Conservation (phyloP, 2,329 filamentous ascomycete species). For the Clarireedia paspali region DNA sequence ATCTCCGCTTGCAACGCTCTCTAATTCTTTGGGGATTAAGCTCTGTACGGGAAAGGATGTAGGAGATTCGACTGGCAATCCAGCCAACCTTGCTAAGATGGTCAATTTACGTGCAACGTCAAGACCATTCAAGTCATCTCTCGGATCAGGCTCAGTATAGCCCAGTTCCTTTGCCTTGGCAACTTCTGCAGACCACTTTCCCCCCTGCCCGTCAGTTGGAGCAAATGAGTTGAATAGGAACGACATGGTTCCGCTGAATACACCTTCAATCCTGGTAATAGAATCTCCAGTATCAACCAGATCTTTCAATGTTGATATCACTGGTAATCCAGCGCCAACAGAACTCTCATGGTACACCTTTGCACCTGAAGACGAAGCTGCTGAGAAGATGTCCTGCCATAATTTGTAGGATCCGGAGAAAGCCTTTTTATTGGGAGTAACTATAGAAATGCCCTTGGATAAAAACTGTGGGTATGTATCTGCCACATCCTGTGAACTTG, state of each 20-base stretch:
- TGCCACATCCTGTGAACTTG: slow-evolving; percentile 80
- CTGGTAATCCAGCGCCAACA: slow-evolving; percentile 85
- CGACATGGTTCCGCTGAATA: slow-evolving; percentile 96
- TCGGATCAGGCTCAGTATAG: slow-evolving; percentile 83
- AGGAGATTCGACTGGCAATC: slow-evolving; percentile 72
- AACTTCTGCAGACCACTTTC: slow-evolving; percentile 86
- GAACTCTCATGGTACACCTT: slow-evolving; percentile 94
- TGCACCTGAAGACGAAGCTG: slow-evolving; percentile 62
- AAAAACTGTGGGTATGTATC: slow-evolving; percentile 76
- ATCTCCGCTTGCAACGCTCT: slow-evolving; percentile 66
- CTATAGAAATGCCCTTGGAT: slow-evolving; percentile 74
- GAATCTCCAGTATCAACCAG: slow-evolving; percentile 90
- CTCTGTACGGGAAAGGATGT: slow-evolving; percentile 91
- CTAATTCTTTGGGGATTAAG: slow-evolving; percentile 81
- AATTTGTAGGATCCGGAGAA: slow-evolving; percentile 76
- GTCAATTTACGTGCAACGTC: slow-evolving; percentile 95
- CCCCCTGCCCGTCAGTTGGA: slow-evolving; percentile 65
- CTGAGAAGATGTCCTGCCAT: slow-evolving; percentile 80
- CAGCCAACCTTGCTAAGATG: slow-evolving; percentile 81
- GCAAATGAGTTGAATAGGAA: slow-evolving; percentile 98
- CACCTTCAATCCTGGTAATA: slow-evolving; percentile 87
- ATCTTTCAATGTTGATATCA: slow-evolving; percentile 89
- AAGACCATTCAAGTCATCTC: slow-evolving; percentile 79
- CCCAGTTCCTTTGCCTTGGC: slow-evolving; percentile 86
- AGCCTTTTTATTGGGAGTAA: slow-evolving; percentile 98